Percentiles rank a stretch among this genome's conserved stretches.
These are phyloP conservation scores for Circinella umbellata DNA, from an alignment of 371 early-diverging fungal species.

Conservation along the genomic window DNA sequence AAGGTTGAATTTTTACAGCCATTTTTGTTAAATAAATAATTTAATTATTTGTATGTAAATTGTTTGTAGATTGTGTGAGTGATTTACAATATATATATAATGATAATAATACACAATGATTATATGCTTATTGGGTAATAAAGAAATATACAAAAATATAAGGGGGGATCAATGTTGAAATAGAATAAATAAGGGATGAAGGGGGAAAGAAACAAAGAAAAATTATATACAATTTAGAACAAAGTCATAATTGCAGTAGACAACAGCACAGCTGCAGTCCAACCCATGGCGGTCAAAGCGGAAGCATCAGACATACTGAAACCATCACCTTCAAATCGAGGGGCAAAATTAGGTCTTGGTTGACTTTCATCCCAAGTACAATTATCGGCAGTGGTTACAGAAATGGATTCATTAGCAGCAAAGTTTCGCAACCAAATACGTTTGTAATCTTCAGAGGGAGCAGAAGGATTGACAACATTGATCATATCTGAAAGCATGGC, in stretches of 20 bases:
- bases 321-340: conserved; percentile 38
- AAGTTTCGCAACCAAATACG: conserved; percentile 75
- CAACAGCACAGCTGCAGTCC: conserved; percentile 9
- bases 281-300: background rate
- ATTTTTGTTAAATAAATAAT: background rate
- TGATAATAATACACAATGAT: background rate
- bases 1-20: conserved; percentile 5
- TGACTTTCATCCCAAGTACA: conserved; percentile 61
- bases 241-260: background rate
- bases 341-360: conserved; percentile 56
- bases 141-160: background rate
- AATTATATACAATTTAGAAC: background rate
- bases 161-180: background rate
- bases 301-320: conserved; percentile 23
- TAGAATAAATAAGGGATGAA: background rate
- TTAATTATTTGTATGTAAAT: too few relatives aligned
- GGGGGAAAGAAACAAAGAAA: background rate
- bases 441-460: conserved; percentile 52
- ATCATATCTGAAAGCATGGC: conserved; percentile 74
- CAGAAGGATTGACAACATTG: conserved; percentile 63
- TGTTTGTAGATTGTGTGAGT: background rate
- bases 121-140: background rate
- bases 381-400: conserved; percentile 44
- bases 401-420: conserved; percentile 56
- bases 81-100: background rate